Percentiles rank a stretch among this genome's conserved stretches.
phyloP scores from a whole-genome alignment of 208 protist species.

The Trypanosoma lewisi region DNA sequence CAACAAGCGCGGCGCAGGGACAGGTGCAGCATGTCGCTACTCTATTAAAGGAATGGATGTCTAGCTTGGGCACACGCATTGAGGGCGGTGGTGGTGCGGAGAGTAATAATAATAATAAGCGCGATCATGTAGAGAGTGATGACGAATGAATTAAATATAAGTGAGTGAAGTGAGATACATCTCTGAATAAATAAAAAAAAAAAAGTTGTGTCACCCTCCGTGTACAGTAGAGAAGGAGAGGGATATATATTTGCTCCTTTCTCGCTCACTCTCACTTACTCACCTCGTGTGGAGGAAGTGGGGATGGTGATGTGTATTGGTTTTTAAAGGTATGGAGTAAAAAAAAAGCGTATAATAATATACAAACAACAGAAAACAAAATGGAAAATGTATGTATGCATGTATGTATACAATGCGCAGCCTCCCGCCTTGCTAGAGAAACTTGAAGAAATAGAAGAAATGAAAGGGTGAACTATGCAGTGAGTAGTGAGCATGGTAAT shows the following conservation, averaged over 20 bases:
- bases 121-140: neutral
- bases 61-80: neutral
- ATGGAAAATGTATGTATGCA: constrained; percentile 7
- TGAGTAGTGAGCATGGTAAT: too few relatives aligned
- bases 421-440: too few relatives aligned
- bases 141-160: neutral
- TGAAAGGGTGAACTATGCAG: too few relatives aligned
- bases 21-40: constrained; percentile 29
- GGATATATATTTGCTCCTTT: neutral
- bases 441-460: too few relatives aligned
- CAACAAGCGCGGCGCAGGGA: constrained; percentile 31
- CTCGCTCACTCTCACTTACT: neutral
- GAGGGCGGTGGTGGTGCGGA: neutral
- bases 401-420: too few relatives aligned
- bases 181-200: neutral
- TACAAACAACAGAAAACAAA: constrained; percentile 6
- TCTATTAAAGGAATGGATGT: constrained; percentile 16
- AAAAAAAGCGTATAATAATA: constrained; percentile 7
- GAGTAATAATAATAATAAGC: neutral
- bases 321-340: constrained; percentile 1
- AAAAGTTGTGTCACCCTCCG: too few relatives aligned
- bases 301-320: neutral
- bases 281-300: neutral
- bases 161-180: neutral
- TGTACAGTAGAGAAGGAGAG: neutral